phyloP scores from a whole-genome alignment of 805 yeast genomes.

The Kregervanrija pseudodelftensis region DNA sequence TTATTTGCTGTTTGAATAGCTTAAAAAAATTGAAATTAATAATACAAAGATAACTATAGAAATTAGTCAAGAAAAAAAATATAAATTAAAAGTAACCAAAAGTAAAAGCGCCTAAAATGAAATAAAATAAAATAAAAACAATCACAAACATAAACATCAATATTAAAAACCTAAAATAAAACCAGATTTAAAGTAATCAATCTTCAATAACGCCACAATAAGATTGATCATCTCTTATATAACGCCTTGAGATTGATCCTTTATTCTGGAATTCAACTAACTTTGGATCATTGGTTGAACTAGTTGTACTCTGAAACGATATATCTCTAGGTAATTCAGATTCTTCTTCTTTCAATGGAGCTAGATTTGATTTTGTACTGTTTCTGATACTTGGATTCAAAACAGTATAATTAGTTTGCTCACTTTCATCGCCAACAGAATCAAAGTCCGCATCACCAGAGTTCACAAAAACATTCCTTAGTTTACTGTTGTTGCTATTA shows the following conservation, averaged over 20 bases:
- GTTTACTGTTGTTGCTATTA: slow-evolving; percentile 12
- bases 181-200: background rate
- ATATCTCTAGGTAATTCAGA: slow-evolving; percentile 5
- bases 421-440: background rate
- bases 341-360: slow-evolving; percentile 5
- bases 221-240: slow-evolving; percentile 7
- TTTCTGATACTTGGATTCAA: background rate
- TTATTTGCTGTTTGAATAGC: background rate
- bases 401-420: background rate
- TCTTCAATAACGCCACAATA: slow-evolving; percentile 6
- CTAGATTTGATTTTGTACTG: background rate
- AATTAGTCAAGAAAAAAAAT: background rate
- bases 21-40: too few species aligned
- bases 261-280: slow-evolving; percentile 9
- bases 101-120: background rate
- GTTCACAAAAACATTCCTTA: slow-evolving; percentile 3
- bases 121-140: background rate
- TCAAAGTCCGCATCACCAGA: background rate
- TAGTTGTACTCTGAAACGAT: slow-evolving; percentile 3
- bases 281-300: slow-evolving; percentile 8
- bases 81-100: background rate
- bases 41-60: background rate
- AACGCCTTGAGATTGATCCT: slow-evolving; percentile 3
- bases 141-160: background rate
- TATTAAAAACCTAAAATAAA: background rate